Evolutionary conservation across 805 yeast species (phyloP).

Genomic region (Candida nonsorbophila): DNA sequence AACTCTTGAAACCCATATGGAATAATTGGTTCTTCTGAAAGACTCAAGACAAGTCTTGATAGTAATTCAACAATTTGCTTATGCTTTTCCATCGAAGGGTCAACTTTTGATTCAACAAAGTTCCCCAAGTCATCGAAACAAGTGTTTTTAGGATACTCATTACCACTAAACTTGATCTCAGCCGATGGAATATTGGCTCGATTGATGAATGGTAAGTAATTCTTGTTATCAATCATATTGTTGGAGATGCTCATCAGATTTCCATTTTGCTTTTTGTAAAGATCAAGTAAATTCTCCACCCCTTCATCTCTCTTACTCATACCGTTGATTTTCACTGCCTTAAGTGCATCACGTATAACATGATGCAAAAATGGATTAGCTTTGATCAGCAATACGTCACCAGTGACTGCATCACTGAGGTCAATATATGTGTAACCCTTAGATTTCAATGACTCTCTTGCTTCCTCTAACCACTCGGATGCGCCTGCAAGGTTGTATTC

Average conservation of each 20-base stretch:
- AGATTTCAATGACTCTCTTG: constrained; percentile 45
- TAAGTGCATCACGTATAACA: constrained; percentile 40
- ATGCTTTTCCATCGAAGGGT: constrained; percentile 53
- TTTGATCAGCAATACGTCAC: constrained; percentile 45
- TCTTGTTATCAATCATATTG: constrained; percentile 43
- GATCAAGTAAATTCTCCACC: constrained; percentile 21
- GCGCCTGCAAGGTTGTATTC: constrained; percentile 81
- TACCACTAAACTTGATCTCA: constrained; percentile 47
- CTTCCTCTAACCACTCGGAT: constrained; percentile 67
- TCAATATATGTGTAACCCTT: constrained; percentile 72
- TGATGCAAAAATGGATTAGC: constrained; percentile 62
- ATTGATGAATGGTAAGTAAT: constrained; percentile 63
- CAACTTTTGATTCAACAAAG: constrained; percentile 43
- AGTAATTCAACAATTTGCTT: constrained; percentile 51
- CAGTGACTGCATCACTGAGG: constrained; percentile 60
- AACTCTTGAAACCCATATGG: constrained; percentile 57
- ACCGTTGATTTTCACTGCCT: constrained; percentile 13
- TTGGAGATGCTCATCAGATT: constrained; percentile 22
- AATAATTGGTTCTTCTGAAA: constrained; percentile 72
- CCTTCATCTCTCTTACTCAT: constrained; percentile 3
- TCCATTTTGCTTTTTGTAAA: constrained; percentile 17
- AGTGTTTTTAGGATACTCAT: constrained; percentile 45
- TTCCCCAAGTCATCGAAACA: constrained; percentile 62
- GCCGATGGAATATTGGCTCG: constrained; percentile 66
- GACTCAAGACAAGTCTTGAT: constrained; percentile 46